These are phyloP conservation scores for Hemerocallis citrina DNA, from an alignment of 106 monocot species.

Conservation along the genomic window DNA sequence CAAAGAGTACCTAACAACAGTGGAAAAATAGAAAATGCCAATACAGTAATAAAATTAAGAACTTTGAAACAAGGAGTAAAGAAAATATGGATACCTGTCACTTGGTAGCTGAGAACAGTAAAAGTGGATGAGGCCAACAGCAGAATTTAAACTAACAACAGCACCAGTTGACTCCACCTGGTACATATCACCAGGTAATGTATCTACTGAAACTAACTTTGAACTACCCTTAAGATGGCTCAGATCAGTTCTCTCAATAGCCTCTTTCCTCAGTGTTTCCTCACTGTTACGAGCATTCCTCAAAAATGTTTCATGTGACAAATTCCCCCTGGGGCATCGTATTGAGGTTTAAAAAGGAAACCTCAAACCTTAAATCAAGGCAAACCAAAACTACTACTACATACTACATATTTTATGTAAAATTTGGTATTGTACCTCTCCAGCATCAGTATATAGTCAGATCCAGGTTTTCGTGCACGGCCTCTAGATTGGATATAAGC, in stretches of 20 bases:
- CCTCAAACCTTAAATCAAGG: neutral
- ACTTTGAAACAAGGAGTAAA: neutral
- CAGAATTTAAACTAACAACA: slow-evolving; percentile 95
- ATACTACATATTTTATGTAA: neutral
- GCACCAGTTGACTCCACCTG: slow-evolving; percentile 95
- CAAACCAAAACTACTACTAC: neutral
- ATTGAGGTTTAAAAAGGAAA: slow-evolving; percentile 2
- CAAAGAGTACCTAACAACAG: slow-evolving; percentile 70
- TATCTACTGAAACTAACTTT: slow-evolving; percentile 43
- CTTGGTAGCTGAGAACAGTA: slow-evolving; percentile 97
- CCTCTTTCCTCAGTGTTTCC: slow-evolving; percentile 95
- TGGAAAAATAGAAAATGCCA: neutral
- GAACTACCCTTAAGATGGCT: slow-evolving; percentile 86
- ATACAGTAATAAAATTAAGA: neutral
- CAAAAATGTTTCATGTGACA: slow-evolving; percentile 90
- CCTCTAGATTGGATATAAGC: slow-evolving; percentile 99
- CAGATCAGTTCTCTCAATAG: slow-evolving; percentile 96
- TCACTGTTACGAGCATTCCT: slow-evolving; percentile 98
- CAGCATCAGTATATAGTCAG: slow-evolving; percentile 98
- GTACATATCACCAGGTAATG: slow-evolving; percentile 65
- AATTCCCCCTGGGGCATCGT: slow-evolving; percentile 56
- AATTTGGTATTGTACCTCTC: slow-evolving; percentile 47
- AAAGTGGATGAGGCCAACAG: slow-evolving; percentile 95
- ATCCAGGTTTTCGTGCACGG: slow-evolving; percentile 97
- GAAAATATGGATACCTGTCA: slow-evolving; percentile 52